Evolutionary conservation across 257 asterid genomes (phyloP).

Genomic region (Nemophila menziesii): DNA sequence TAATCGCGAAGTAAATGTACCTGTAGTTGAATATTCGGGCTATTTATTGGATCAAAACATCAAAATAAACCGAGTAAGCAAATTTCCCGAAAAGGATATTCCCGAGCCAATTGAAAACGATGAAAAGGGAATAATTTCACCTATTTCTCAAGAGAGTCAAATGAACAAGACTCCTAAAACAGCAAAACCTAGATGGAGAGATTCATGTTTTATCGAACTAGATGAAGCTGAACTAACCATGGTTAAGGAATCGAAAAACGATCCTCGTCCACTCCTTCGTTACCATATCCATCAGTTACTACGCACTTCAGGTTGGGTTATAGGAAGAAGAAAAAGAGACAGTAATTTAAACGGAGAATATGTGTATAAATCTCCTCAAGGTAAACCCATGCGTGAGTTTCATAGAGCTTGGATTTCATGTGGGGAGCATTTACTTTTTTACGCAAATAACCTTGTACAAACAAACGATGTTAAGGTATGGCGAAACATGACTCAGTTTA

Average conservation of each 20-base stretch:
- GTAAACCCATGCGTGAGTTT: conserved; percentile 95
- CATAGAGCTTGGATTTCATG: conserved; percentile 83
- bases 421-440: conserved; percentile 54
- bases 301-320: conserved; percentile 80
- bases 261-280: conserved; percentile 94
- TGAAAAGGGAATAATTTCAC: conserved; percentile 43
- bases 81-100: conserved; percentile 24
- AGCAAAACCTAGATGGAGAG: conserved; percentile 84
- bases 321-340: conserved; percentile 91
- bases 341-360: conserved; percentile 76
- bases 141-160: conserved; percentile 83
- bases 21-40: conserved; percentile 66
- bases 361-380: conserved; percentile 77
- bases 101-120: conserved; percentile 36
- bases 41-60: conserved; percentile 33
- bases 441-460: conserved; percentile 29
- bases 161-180: conserved; percentile 44
- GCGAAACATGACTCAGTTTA: conserved; percentile 60
- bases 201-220: conserved; percentile 67
- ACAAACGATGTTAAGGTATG: conserved; percentile 41
- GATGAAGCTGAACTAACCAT: conserved; percentile 54
- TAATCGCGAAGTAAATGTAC: conserved; percentile 29
- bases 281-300: conserved; percentile 80
- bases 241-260: conserved; percentile 64
- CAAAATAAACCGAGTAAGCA: conserved; percentile 24